Conservation (phyloP, 2,329 filamentous ascomycete species). For the Sclerotinia minor region DNA sequence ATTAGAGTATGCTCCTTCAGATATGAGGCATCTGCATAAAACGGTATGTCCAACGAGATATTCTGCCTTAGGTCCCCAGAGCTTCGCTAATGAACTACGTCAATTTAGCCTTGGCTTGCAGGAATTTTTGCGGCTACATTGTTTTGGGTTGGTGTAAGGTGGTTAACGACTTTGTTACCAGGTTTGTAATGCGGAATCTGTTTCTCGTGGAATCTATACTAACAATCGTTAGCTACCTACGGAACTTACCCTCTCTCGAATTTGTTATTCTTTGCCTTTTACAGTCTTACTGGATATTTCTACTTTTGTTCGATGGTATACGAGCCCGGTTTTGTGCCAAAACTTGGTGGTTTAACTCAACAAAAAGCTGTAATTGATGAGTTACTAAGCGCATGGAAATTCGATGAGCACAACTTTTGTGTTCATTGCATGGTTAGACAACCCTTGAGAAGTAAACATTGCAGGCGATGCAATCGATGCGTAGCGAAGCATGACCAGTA, state of each 20-base stretch:
- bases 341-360: conserved; percentile 82
- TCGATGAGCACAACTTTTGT: conserved; percentile 93
- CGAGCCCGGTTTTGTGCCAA: conserved; percentile 92
- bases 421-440: conserved; percentile 92
- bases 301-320: conserved; percentile 82
- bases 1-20: conserved; percentile 77
- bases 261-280: conserved; percentile 66
- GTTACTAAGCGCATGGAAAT: conserved; percentile 80
- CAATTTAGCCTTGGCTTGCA: conserved; percentile 77
- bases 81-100: conserved; percentile 11
- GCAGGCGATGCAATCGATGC: conserved; percentile 84
- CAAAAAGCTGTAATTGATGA: conserved; percentile 89
- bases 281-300: conserved; percentile 75
- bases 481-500: conserved; percentile 97
- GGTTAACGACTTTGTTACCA: conserved; percentile 71
- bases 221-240: conserved; percentile 57
- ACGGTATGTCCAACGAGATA: conserved; percentile 58
- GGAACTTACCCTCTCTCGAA: conserved; percentile 72
- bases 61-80: not conserved
- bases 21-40: conserved; percentile 87
- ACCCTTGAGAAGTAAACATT: conserved; percentile 93
- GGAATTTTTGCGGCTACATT: conserved; percentile 89
- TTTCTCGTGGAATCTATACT: conserved; percentile 36
- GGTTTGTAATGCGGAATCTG: conserved; percentile 48
- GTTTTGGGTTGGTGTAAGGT: conserved; percentile 77